Percentiles rank a stretch among this genome's conserved stretches.
These are phyloP conservation scores for Cocos nucifera DNA, from an alignment of 176 grass and related monocot genomes.

Conservation along the genomic window DNA sequence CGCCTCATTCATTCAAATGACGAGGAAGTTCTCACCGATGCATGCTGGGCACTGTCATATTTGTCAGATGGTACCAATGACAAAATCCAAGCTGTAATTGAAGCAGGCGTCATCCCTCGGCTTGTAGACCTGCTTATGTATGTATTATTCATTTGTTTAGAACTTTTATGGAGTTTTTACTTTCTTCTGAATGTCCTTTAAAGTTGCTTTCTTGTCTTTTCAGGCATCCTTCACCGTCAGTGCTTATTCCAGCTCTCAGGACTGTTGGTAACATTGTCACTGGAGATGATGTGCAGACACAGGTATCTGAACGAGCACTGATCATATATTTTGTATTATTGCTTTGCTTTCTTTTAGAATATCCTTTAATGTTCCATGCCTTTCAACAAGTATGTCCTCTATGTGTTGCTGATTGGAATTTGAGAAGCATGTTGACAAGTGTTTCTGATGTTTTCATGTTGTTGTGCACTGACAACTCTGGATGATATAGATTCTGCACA, in stretches of 20 bases:
- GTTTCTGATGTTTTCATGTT: no score
- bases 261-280: constrained; percentile 99
- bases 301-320: constrained; percentile 3
- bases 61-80: constrained; percentile 98
- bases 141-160: not conserved
- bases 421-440: no score
- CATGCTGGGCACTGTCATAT: constrained; percentile 97
- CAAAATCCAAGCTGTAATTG: constrained; percentile 96
- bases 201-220: constrained; percentile 14
- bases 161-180: not conserved
- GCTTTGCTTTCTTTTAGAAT: not conserved
- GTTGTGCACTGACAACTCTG: no score
- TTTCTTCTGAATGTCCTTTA: not conserved
- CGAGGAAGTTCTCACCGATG: constrained; percentile 96
- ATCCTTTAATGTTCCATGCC: not conserved
- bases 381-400: not conserved
- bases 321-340: not conserved
- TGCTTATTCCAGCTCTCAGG: constrained; percentile 90
- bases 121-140: constrained; percentile 96
- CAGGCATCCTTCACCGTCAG: constrained; percentile 92
- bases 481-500: no score
- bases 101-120: constrained; percentile 76
- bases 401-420: no score
- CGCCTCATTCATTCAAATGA: constrained; percentile 87
- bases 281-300: constrained; percentile 56